These are phyloP conservation scores for Scorias spongiosa DNA, from an alignment of 2,329 filamentous ascomycete genomes.

Conservation along the genomic window DNA sequence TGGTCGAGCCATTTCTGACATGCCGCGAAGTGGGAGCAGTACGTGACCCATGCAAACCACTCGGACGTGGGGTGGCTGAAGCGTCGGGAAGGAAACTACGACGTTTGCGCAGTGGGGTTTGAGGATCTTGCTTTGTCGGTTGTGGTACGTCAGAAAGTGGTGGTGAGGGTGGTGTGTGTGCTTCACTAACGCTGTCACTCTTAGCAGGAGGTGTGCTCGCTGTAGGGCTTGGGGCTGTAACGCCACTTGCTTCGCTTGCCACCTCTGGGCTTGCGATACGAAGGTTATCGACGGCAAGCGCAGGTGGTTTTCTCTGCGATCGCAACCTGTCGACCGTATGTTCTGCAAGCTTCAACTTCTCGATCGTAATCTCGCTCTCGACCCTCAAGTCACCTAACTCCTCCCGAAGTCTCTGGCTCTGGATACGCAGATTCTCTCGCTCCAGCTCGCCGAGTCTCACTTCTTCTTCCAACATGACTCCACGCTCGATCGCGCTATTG, in stretches of 20 bases:
- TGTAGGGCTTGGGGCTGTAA: slow-evolving; percentile 72
- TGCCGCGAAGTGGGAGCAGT: slow-evolving; percentile 28
- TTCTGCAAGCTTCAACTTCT: slow-evolving; percentile 70
- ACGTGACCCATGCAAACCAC: slow-evolving; percentile 22
- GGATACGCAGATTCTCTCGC: slow-evolving; percentile 74
- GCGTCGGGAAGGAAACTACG: slow-evolving; percentile 37
- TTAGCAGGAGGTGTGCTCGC: slow-evolving; percentile 73
- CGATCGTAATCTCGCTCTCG: slow-evolving; percentile 82
- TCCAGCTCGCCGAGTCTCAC: slow-evolving; percentile 85
- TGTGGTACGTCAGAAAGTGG: slow-evolving; percentile 77
- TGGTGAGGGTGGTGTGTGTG: slow-evolving; percentile 79
- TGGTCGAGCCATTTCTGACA: slow-evolving; percentile 42
- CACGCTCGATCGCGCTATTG: slow-evolving; percentile 82
- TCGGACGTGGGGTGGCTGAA: slow-evolving; percentile 37
- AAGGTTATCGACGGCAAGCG: slow-evolving; percentile 30
- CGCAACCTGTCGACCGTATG: slow-evolving; percentile 33
- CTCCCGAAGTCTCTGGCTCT: slow-evolving; percentile 75
- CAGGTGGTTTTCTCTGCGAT: slow-evolving; percentile 32
- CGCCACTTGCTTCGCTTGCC: slow-evolving; percentile 43
- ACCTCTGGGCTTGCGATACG: slow-evolving; percentile 29
- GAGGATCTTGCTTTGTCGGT: slow-evolving; percentile 28
- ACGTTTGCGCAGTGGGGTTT: slow-evolving; percentile 25
- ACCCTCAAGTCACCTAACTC: slow-evolving; percentile 89
- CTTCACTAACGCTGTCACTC: slow-evolving; percentile 41
- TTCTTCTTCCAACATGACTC: slow-evolving; percentile 89